These are phyloP conservation scores for Acer campestre DNA, from an alignment of 345 rosid species.

Conservation along the genomic window DNA sequence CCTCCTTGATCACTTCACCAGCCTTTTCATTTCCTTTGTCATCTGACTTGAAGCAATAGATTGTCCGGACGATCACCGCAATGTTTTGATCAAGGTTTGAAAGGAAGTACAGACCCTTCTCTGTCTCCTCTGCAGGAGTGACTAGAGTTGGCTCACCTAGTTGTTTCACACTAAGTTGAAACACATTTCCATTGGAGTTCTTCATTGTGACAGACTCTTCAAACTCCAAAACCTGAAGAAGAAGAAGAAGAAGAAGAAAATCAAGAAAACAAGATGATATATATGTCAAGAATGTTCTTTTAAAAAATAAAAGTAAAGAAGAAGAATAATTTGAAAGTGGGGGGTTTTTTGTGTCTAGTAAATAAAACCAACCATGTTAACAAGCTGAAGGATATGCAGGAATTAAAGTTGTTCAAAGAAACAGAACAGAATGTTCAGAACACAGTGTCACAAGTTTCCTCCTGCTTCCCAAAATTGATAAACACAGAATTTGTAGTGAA, in stretches of 20 bases:
- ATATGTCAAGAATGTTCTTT: neutral
- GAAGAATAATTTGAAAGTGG: neutral
- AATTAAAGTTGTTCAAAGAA: neutral
- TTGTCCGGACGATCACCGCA: constrained; percentile 73
- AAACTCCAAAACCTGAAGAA: constrained; percentile 48
- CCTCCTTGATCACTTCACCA: constrained; percentile 63
- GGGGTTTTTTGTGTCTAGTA: neutral
- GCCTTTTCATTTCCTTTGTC: constrained; percentile 62
- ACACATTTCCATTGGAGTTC: constrained; percentile 40
- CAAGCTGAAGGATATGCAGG: neutral
- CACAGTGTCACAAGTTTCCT: neutral
- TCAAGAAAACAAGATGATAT: constrained; percentile 4
- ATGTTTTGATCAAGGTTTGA: constrained; percentile 94
- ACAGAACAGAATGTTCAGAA: neutral
- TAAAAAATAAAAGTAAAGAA: neutral
- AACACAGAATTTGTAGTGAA: neutral
- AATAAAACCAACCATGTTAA: constrained; percentile 18
- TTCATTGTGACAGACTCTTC: constrained; percentile 49
- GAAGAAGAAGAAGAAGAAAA: neutral
- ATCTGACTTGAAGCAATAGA: constrained; percentile 77
- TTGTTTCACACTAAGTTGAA: constrained; percentile 54
- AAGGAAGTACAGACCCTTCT: constrained; percentile 76
- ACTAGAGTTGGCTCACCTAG: constrained; percentile 54
- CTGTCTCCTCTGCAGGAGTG: constrained; percentile 67
- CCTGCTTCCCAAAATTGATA: neutral